Evolutionary conservation across 2,329 filamentous ascomycete species (phyloP).

Genomic region (Calonectria pseudoreteaudii): DNA sequence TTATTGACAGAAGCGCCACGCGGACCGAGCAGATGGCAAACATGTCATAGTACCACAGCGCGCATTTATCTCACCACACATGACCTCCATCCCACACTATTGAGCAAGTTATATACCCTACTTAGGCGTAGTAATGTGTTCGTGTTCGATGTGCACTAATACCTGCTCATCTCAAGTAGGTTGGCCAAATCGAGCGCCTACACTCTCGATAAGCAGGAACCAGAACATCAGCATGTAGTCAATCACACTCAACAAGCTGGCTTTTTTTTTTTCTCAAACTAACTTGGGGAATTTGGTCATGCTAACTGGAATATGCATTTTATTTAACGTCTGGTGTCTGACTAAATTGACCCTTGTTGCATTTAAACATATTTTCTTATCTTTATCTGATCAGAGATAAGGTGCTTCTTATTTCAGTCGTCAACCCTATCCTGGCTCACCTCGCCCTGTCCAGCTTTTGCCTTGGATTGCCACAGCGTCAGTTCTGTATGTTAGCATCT

Average conservation of each 20-base stretch:
- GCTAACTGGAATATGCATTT: not conserved
- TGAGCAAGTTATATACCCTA: not conserved
- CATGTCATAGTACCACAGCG: not conserved
- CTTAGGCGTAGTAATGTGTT: not conserved
- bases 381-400: not conserved
- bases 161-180: not conserved
- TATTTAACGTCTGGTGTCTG: not conserved
- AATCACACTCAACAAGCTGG: not conserved
- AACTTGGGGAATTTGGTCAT: not conserved
- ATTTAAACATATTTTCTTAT: not conserved
- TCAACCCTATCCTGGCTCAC: not conserved
- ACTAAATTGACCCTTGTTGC: not conserved
- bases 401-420: not conserved
- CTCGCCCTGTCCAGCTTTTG: not conserved
- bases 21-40: not conserved
- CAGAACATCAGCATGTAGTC: not conserved
- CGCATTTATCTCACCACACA: not conserved
- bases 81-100: not conserved
- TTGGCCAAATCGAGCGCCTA: too few species aligned
- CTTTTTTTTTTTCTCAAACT: not conserved
- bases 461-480: not conserved
- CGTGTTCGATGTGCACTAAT: not conserved
- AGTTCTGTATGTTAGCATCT: not conserved
- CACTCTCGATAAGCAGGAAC: not conserved
- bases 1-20: not conserved